Conservation (phyloP, 257 asterid species). For the Lavandula angustifolia region DNA sequence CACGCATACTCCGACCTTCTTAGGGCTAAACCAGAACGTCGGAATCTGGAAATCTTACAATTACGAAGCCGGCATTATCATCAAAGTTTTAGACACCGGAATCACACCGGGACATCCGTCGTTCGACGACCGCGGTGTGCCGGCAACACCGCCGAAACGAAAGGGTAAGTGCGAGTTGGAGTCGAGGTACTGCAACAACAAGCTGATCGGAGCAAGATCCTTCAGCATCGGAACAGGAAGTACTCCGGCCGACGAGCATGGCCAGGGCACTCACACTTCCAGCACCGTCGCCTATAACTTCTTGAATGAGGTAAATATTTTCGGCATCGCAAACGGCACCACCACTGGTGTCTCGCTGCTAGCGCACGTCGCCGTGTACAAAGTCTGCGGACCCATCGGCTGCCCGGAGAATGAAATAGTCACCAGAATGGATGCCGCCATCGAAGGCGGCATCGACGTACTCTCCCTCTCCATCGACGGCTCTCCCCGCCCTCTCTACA, state of each 20-base stretch:
- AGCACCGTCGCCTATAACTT: slow-evolving; percentile 47
- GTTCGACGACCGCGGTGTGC: slow-evolving; percentile 38
- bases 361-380: slow-evolving; percentile 37
- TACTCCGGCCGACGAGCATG: slow-evolving; percentile 32
- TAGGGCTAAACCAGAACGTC: slow-evolving; percentile 34
- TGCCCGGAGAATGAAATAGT: slow-evolving; percentile 21
- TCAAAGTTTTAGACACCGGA: slow-evolving; percentile 44
- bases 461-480: slow-evolving; percentile 38
- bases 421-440: slow-evolving; percentile 32
- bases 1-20: slow-evolving; percentile 42
- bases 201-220: slow-evolving; percentile 49
- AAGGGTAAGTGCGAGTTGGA: slow-evolving; percentile 42
- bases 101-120: slow-evolving; percentile 42
- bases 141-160: slow-evolving; percentile 45
- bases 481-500: not conserved
- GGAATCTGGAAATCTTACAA: slow-evolving; percentile 37
- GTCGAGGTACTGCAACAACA: slow-evolving; percentile 36
- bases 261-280: slow-evolving; percentile 47
- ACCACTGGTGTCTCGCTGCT: slow-evolving; percentile 37
- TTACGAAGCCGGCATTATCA: slow-evolving; percentile 43
- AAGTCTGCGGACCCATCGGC: not conserved
- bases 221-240: not conserved
- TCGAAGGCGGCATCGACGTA: slow-evolving; percentile 41
- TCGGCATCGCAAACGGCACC: slow-evolving; percentile 43
- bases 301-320: slow-evolving; percentile 32